Evolutionary conservation across 2,329 filamentous ascomycete species (phyloP).

Genomic region (Bimuria novae-zelandiae): DNA sequence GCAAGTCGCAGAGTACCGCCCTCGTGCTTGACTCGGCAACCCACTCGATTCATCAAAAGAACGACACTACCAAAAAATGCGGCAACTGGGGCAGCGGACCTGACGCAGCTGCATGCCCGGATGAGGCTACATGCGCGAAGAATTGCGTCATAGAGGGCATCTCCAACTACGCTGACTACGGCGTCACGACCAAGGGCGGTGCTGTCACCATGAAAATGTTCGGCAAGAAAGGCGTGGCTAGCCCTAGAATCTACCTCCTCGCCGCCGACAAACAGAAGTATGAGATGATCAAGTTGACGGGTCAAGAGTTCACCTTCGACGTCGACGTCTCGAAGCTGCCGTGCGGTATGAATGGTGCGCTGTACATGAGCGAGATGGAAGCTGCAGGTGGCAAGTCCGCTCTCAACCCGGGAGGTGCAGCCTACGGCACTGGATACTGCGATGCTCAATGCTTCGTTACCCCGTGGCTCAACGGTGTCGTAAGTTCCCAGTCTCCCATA

Average conservation of each 20-base stretch:
- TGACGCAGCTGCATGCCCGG: slow-evolving; percentile 54
- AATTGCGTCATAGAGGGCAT: slow-evolving; percentile 64
- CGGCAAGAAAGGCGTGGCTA: slow-evolving; percentile 45
- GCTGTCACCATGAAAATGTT: slow-evolving; percentile 53
- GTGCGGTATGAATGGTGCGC: slow-evolving; percentile 49
- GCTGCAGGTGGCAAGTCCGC: slow-evolving; percentile 41
- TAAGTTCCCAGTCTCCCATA: slow-evolving; percentile 21
- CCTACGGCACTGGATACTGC: slow-evolving; percentile 65
- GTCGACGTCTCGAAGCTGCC: slow-evolving; percentile 61
- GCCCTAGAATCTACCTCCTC: slow-evolving; percentile 68
- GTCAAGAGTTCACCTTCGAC: slow-evolving; percentile 73
- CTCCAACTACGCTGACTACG: slow-evolving; percentile 58
- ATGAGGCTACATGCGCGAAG: slow-evolving; percentile 55
- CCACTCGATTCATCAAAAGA: slow-evolving; percentile 52
- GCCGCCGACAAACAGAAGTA: slow-evolving; percentile 63
- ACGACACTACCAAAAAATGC: slow-evolving; percentile 38
- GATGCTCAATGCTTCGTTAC: slow-evolving; percentile 52
- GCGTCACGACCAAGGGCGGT: slow-evolving; percentile 56
- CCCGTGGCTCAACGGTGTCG: slow-evolving; percentile 44
- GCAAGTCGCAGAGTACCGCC: slow-evolving; percentile 53
- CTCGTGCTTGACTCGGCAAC: slow-evolving; percentile 57
- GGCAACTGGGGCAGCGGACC: slow-evolving; percentile 35
- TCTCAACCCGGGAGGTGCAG: slow-evolving; percentile 57
- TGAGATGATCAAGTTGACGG: slow-evolving; percentile 67
- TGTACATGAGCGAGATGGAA: slow-evolving; percentile 48